Evolutionary conservation across 129 eudicot genomes (phyloP), one percentile per base, ranked within the genome.

Genomic region (Deinandra increscens): DNA sequence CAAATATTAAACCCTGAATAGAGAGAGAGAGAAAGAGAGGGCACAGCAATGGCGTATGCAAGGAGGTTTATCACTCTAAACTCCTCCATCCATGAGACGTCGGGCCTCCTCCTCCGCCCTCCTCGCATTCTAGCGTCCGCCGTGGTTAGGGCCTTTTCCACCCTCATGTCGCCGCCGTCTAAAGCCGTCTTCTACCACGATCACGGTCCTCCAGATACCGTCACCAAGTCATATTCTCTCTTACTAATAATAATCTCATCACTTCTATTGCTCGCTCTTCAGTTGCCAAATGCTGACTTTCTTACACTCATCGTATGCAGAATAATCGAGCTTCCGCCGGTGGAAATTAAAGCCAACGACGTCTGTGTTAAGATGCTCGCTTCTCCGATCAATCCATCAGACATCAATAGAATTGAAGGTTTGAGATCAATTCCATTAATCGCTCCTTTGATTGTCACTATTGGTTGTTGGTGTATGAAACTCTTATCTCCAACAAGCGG

Each of bases 351-450:
- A 69, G 83, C 78, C 26, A 73, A 86, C 1, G 95, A 93, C 5
- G 92, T 89, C 9, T 93, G 98, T 60, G 98, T 89, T 49, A 83
- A 65, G 71, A 93, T 93, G 98, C 84, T 93, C 1, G 98, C 98
- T 42, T 79, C 97, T 75, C 97, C 98, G 5, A 93, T 93, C 39
- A 93, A 93, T 74, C 98, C 98, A 4, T 93, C 98, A 0, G 97
- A 93, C 59, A 83, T 93, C 48, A 93, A 93, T 59, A 73, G 95
- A 78, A 93, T 93, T 55, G 73, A 93, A 89, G 97, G 97, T 90
- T 48, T 34, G 51, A n/a, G 9, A 5, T 17, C 19, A 0, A 31
- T 44, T 39, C 4, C 34, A 13, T 7, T 68, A 15, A 43, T 75
- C 54, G 19, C n/a, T 55, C 7, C 3, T 10, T 66, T 43, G 14